Percentiles rank a stretch among this genome's conserved stretches.
These are phyloP conservation scores for Eucalyptus sp. DNA, from an alignment of 345 rosid species.

Conservation along the genomic window DNA sequence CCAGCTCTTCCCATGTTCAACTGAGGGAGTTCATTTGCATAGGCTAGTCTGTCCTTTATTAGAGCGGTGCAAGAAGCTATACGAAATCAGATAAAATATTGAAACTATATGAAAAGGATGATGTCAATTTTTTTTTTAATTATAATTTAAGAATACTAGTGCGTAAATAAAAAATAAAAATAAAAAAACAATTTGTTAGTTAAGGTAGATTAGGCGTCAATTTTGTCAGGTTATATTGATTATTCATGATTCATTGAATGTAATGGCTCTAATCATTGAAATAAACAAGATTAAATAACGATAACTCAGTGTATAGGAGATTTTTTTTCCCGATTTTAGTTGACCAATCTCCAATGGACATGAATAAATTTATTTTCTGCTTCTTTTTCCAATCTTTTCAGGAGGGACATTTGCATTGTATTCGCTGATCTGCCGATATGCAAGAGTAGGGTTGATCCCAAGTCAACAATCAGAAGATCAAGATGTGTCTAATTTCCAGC, in stretches of 20 bases:
- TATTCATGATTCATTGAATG: neutral
- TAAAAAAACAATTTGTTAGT: neutral
- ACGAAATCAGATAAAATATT: neutral
- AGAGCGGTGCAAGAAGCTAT: neutral
- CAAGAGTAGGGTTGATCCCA: slow-evolving; percentile 34
- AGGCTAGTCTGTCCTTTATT: neutral
- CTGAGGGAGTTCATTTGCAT: neutral
- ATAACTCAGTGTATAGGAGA: rapidly evolving
- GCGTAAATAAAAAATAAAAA: neutral
- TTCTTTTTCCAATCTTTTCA: neutral
- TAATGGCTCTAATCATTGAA: neutral
- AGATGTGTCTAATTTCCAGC: slow-evolving; percentile 15
- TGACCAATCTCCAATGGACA: neutral
- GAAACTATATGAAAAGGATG: neutral
- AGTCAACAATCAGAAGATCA: slow-evolving; percentile 29
- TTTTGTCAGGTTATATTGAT: neutral
- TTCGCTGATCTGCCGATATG: slow-evolving; percentile 36
- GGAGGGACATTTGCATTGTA: slow-evolving; percentile 54
- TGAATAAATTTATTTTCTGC: neutral
- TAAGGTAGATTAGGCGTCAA: neutral
- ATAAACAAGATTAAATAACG: neutral
- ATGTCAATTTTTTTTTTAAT: neutral
- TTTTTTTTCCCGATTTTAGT: neutral
- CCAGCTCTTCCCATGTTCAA: neutral
- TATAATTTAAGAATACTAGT: neutral